Base-by-base conservation (phyloP, 345 rosid genomes). In the Moringa oleifera region DNA sequence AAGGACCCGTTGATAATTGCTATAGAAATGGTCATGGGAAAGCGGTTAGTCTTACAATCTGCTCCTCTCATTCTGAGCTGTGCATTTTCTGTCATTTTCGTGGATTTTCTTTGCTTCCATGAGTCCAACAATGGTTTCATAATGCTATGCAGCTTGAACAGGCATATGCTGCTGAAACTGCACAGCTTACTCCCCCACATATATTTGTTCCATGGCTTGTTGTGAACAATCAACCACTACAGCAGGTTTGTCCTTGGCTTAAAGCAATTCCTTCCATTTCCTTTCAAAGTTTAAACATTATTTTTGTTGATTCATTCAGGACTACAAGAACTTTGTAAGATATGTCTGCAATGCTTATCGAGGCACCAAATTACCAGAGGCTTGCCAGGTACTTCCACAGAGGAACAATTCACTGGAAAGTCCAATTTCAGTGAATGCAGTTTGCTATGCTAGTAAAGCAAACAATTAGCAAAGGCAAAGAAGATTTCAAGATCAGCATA, bases 141-240 rank as follows among this genome's bases (percentile, higher is more conserved):
- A 4, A 11, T 33, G 11, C 12, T 61, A 25, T 57, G 65, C 83
- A 87, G 95, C 68, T 87, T 23, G 85, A 83, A 59, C 69, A 67
- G 31, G 60, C 64, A 51, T 71, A 81, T 69, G 85, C 85, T 0
- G 68, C 60, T 7, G 88, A 85, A 69, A 87, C 90, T 25, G 63
- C 75, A 28, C 61, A 66, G 66, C 88, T 87, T 18, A 51, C 70
- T 69, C 95, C 95, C 52, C 61, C 83, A 0, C 88, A 83, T 53
- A 71, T 71, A 70, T 83, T 76, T 71, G 90, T 87, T 10, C 90
- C 94, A 23, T 85, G 90, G 88, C 76, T 87, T 59, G 77, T 83
- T 53, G 86, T 87, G 46, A 76, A 87, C 55, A 73, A 74, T 56
- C 84, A 79, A 66, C 84, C 85, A 46, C 80, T 87, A 21, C 65